A percentile compares a stretch with the other conserved stretches of the same genome.
These are phyloP conservation scores for Pseudozyma hubeiensis DNA, from an alignment of 1,284 basidiomycete genomes.

Conservation along the genomic window DNA sequence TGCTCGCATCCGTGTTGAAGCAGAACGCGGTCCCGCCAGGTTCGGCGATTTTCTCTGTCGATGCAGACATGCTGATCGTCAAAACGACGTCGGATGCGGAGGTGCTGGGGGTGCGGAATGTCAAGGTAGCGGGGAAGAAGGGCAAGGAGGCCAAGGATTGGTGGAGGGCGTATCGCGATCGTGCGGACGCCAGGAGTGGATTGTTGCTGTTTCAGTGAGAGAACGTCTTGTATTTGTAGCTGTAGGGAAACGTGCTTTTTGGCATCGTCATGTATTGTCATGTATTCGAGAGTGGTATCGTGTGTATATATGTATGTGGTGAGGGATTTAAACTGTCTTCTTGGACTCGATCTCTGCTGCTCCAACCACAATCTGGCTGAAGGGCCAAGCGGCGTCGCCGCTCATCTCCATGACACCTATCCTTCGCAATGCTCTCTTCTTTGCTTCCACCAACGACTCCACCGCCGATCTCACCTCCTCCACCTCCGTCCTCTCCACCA, in stretches of 20 bases:
- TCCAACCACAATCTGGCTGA: conserved; percentile 7
- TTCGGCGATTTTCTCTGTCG: conserved; percentile 16
- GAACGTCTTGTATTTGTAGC: neutral
- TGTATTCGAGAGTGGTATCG: too few species aligned
- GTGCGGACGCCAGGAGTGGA: conserved; percentile 25
- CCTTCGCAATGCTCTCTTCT: conserved; percentile 4
- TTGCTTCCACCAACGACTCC: conserved; percentile 5
- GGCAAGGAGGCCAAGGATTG: conserved; percentile 38
- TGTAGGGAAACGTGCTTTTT: neutral
- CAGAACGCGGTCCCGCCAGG: conserved; percentile 3
- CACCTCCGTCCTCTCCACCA: neutral
- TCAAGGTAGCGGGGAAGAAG: conserved; percentile 49
- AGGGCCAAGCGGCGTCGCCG: conserved; percentile 6
- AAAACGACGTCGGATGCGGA: neutral
- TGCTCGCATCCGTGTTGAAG: neutral
- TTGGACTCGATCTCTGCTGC: neutral
- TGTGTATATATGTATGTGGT: neutral
- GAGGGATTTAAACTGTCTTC: conserved; percentile 5
- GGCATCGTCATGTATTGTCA: too few species aligned
- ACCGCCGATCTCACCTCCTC: conserved; percentile 4
- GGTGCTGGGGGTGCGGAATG: conserved; percentile 13
- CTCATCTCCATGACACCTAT: neutral
- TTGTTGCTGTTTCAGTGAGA: conserved; percentile 11
- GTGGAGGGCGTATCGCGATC: conserved; percentile 53
- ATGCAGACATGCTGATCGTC: conserved; percentile 23